Evolutionary conservation across 2,329 filamentous ascomycete genomes (phyloP), one percentile per base, ranked within the genome.

Genomic region (Cucurbitaria berberidis): DNA sequence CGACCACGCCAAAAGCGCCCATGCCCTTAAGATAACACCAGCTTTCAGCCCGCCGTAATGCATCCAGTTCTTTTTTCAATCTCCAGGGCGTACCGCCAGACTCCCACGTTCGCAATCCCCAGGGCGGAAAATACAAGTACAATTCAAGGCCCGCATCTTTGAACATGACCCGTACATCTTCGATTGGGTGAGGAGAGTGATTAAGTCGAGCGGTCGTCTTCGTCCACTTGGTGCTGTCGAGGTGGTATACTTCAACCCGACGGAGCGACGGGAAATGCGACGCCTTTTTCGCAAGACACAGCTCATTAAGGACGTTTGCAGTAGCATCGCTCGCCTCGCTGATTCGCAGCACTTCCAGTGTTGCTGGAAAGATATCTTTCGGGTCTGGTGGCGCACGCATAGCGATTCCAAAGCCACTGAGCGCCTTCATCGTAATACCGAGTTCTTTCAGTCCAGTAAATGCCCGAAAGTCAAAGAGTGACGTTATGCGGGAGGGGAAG

Each of bases 291-390:
- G 39, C 53, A 10, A 27, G 18, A 34, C 59, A 64, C 3, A 61
- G 21, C 0, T 53, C 22, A 8, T 51, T 30, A 1, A 66, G 10
- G 27, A 62, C 58, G 2, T 35, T 27, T 5, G 29, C 48, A 1
- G 51, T 57, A 11, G 15, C 7, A 2, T 27, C 13, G 2, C 39
- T 55, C 3, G 51, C 57, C 26, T 62, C 60, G n/a, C 50, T 62
- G 19, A 66, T 60, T 5, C 48, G 48, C 13, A 66, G 34, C 3
- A 50, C 29, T 30, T 64, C 42, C 11, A 64, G 34, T n/a, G 49
- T 52, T 5, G n/a, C 29, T 1, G 63, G 56, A 8, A 66, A 53
- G 2, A 64, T 15, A 9, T 49, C 32, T 18, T 22, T 13, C 1
- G 60, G 55, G 16, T 57, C 45, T 5, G 34, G 54, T 6, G 32